These are phyloP conservation scores for Ligustrum vulgare DNA, from an alignment of 257 asterid species.

Conservation along the genomic window DNA sequence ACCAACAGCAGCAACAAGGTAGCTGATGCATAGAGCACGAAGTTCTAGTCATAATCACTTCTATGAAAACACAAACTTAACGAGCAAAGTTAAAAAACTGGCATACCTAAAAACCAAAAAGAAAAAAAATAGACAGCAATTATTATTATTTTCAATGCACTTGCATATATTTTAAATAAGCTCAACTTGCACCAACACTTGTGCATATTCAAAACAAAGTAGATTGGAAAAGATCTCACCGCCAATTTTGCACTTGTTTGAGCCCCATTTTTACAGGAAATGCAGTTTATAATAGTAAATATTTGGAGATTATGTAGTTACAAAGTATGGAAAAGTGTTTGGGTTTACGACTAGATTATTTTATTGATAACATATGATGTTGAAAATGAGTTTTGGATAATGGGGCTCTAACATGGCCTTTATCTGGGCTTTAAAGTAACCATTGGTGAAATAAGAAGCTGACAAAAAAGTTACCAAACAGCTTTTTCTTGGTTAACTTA, in stretches of 20 bases:
- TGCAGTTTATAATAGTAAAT: too few relatives aligned
- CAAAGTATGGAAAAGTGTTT: too few relatives aligned
- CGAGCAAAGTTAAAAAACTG: background rate
- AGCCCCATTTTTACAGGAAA: too few relatives aligned
- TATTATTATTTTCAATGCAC: background rate
- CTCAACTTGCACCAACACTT: background rate
- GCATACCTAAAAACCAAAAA: background rate
- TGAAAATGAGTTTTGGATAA: too few relatives aligned
- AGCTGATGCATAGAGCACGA: slow-evolving; percentile 44
- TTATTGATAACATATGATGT: too few relatives aligned
- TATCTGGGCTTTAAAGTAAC: slow-evolving; percentile 9
- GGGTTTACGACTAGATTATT: too few relatives aligned
- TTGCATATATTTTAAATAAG: background rate
- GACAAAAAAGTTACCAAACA: background rate
- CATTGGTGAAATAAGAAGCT: background rate
- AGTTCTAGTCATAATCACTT: slow-evolving; percentile 24
- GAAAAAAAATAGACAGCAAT: background rate
- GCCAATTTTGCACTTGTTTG: background rate
- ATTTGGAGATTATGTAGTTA: too few relatives aligned
- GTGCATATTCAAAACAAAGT: background rate
- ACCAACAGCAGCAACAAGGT: slow-evolving; percentile 87
- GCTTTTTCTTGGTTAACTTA: background rate
- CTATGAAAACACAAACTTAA: background rate
- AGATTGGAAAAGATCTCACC: background rate
- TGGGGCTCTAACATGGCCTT: background rate